Evolutionary conservation across 2,329 filamentous ascomycete genomes (phyloP), one percentile per base, ranked within the genome.

Genomic region (Sporothrix protearum): DNA sequence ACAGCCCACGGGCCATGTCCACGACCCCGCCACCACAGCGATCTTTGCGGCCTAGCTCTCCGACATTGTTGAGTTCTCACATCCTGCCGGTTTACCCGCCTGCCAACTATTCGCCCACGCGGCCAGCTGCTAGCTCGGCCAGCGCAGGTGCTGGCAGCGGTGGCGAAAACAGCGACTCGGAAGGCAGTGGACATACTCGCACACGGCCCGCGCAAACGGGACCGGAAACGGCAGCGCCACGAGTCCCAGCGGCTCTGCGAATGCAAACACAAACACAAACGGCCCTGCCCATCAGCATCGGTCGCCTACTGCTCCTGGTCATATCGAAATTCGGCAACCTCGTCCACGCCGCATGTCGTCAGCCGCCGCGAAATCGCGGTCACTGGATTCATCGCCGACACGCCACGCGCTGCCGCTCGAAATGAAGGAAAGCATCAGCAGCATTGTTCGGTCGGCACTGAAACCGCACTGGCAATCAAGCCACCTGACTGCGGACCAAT

Each of bases 391-490:
- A 1, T 94, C 92, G n/a, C 91, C 92, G 8, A 86, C 85, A 2
- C 88, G 91, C 45, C 79, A 84, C 59, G 77, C 80, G 12, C 87
- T 97, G 76, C 91, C 94, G 0, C 88, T 93, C 30, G 90, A 92
- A 74, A 91, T 92, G 74, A 99, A 99, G 80, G 90, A 92, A 75
- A 93, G 90, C 77, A 91, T 99, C 75, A 95, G 94, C 78, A 90
- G 90, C 76, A 93, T 98, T 81, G 96, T 98, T 76, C 92, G 93
- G 75, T 84, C 86, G 55, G 93, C 92, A 6, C 84, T 99, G 57
- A 92, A 92, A 76, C 93, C 94, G 42, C 88, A 93, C 75, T 98
- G 95, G 84, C 87, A 90, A 74, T 91, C 91, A 55, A 90, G 91
- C 76, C 88, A 91, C 74, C 86, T 98, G 73, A 93, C 90, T 22